A percentile compares a stretch with the other conserved stretches of the same genome.
phyloP scores from a whole-genome alignment of 179 eudicot genomes.

The Beta macrorhiza region DNA sequence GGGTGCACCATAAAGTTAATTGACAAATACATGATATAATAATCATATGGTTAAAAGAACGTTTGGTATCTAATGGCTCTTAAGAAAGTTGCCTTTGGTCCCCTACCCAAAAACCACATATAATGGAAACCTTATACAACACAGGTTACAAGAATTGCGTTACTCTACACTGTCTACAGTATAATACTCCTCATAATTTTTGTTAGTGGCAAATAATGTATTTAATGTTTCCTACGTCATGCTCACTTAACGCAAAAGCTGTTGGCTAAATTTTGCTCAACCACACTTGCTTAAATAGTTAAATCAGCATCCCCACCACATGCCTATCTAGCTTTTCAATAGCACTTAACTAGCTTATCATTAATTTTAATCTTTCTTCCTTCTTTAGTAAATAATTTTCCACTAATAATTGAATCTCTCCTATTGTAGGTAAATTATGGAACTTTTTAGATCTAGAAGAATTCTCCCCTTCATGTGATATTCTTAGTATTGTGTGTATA shows the following conservation, averaged over 20 bases:
- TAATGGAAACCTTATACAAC: constrained; percentile 18
- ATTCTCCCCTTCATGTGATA: no score
- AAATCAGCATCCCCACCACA: constrained; percentile 14
- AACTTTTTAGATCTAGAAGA: no score
- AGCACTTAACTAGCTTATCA: neutral
- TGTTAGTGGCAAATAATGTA: constrained; percentile 33
- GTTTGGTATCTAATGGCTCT: neutral
- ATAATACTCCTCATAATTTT: neutral
- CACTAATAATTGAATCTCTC: no score
- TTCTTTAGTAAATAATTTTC: neutral
- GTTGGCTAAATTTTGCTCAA: constrained; percentile 26
- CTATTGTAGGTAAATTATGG: no score
- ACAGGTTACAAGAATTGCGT: constrained; percentile 2
- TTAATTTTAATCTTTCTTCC: no score
- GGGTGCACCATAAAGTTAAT: neutral
- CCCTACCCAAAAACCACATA: constrained; percentile 14
- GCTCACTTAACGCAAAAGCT: constrained; percentile 24
- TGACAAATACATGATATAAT: neutral
- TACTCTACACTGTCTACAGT: neutral
- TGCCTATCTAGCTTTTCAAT: neutral
- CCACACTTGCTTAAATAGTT: constrained; percentile 9
- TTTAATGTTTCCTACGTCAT: constrained; percentile 33
- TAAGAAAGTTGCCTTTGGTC: constrained; percentile 18
- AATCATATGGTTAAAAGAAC: neutral
- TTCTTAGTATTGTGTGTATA: no score